phyloP scores from a whole-genome alignment of 768 basidiomycete genomes.

The Tubosaeta sp. region DNA sequence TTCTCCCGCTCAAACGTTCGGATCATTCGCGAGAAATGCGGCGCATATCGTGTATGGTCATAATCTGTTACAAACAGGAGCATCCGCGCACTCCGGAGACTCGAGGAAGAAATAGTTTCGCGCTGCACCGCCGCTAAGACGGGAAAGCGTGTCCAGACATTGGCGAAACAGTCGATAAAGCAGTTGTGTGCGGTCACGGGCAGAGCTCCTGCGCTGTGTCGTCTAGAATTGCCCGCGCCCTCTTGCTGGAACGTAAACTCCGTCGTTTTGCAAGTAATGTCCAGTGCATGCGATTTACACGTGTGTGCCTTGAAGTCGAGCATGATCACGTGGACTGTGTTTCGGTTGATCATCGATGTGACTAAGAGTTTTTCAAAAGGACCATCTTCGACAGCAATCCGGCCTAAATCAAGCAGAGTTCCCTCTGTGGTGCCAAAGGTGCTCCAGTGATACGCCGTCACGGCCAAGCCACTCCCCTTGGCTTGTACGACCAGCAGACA shows the following conservation, averaged over 20 bases:
- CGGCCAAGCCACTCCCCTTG: conserved; percentile 3
- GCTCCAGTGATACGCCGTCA: conserved; percentile 50
- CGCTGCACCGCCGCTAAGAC: conserved; percentile 50
- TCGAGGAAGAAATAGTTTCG: conserved; percentile 37
- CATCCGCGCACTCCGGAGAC: conserved; percentile 29
- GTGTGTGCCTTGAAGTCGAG: conserved; percentile 31
- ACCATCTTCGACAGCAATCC: conserved; percentile 15
- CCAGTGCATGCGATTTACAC: conserved; percentile 43
- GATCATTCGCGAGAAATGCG: conserved; percentile 45
- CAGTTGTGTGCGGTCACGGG: conserved; percentile 40
- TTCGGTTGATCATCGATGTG: conserved; percentile 44
- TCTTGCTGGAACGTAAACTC: conserved; percentile 53
- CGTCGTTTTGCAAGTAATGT: no score
- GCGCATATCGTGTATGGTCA: conserved; percentile 31
- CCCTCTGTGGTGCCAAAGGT: conserved; percentile 52
- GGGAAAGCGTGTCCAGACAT: no score
- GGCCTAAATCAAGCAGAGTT: conserved; percentile 33
- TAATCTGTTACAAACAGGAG: conserved; percentile 44
- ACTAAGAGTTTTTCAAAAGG: no score
- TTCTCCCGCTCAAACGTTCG: conserved; percentile 44
- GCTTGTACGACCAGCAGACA: conserved; percentile 40
- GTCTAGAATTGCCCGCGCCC: conserved; percentile 18
- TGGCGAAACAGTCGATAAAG: conserved; percentile 51
- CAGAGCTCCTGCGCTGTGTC: background rate
- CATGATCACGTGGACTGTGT: conserved; percentile 39